Percentiles rank a stretch among this genome's conserved stretches.
These are phyloP conservation scores for Basipetospora chlamydospora DNA, from an alignment of 2,329 filamentous ascomycete species.

Conservation along the genomic window DNA sequence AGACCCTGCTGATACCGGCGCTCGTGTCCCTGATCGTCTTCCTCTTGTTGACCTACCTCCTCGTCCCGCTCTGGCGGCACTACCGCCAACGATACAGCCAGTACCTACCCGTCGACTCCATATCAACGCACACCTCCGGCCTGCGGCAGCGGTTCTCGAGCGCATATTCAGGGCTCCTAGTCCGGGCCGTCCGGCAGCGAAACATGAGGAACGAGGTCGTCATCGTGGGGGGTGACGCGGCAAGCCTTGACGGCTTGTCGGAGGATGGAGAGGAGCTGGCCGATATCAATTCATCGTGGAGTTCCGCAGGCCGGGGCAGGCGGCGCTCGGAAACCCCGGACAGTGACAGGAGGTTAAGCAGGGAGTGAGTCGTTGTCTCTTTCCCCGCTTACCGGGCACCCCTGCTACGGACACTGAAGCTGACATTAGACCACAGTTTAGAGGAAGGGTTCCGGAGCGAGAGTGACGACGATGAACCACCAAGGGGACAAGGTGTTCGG, in stretches of 20 bases:
- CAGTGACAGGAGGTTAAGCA: slow-evolving; percentile 49
- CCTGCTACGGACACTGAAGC: too few species aligned
- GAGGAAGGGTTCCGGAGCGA: slow-evolving; percentile 40
- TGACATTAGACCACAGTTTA: slow-evolving; percentile 34
- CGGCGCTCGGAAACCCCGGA: slow-evolving; percentile 26
- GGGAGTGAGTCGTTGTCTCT: slow-evolving; percentile 41
- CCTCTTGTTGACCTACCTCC: slow-evolving; percentile 46
- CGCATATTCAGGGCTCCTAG: slow-evolving; percentile 8
- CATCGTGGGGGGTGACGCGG: slow-evolving; percentile 19
- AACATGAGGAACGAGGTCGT: slow-evolving; percentile 18
- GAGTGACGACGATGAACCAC: slow-evolving; percentile 25
- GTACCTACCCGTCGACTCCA: slow-evolving; percentile 54
- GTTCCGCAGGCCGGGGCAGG: slow-evolving; percentile 26
- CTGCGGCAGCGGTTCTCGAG: slow-evolving; percentile 28
- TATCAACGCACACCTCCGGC: slow-evolving; percentile 41
- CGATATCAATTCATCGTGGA: slow-evolving; percentile 32
- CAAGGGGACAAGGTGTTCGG: too few species aligned
- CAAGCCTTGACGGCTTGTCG: slow-evolving; percentile 38
- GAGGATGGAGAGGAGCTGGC: slow-evolving; percentile 58
- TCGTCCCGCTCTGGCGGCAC: slow-evolving; percentile 54
- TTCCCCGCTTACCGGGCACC: too few species aligned
- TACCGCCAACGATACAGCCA: slow-evolving; percentile 59
- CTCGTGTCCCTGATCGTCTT: slow-evolving; percentile 57
- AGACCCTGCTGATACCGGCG: slow-evolving; percentile 60
- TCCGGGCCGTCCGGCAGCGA: too few species aligned